These are phyloP conservation scores for Zizania latifolia DNA, from an alignment of 176 grass and related monocot species.

Conservation along the genomic window DNA sequence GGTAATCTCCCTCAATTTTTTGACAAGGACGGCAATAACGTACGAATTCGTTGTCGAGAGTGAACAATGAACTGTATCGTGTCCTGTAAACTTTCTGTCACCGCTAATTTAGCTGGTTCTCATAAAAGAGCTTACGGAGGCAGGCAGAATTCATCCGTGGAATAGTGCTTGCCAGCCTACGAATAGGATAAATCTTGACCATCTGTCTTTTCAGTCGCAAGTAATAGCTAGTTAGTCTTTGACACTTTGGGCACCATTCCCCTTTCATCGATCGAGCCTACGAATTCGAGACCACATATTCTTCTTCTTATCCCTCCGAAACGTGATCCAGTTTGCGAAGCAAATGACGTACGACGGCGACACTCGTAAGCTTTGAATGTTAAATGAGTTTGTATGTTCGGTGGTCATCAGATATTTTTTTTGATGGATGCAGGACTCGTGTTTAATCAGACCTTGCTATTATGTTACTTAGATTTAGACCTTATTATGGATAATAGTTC, in stretches of 20 bases:
- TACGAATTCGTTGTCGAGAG: neutral
- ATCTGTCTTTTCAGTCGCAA: neutral
- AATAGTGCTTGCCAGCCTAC: neutral
- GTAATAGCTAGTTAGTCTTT: neutral
- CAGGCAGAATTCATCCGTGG: neutral
- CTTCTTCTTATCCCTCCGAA: neutral
- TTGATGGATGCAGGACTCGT: too few relatives aligned
- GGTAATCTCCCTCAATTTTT: neutral
- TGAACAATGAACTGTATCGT: neutral
- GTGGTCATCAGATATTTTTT: too few relatives aligned
- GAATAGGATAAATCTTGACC: neutral
- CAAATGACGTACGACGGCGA: neutral
- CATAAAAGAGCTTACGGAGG: neutral
- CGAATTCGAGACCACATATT: neutral
- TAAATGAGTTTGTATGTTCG: too few relatives aligned
- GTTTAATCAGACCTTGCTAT: too few relatives aligned
- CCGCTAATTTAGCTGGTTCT: constrained; percentile 1
- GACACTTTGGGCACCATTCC: neutral
- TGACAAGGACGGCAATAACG: constrained; percentile 24
- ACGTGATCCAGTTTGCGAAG: neutral
- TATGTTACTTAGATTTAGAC: too few relatives aligned
- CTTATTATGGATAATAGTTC: too few relatives aligned
- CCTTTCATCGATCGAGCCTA: neutral
- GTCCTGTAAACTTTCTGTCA: neutral
- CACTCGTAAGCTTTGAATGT: neutral